These are phyloP conservation scores for Eucalyptus curtisii DNA, from an alignment of 345 rosid species.

Conservation along the genomic window DNA sequence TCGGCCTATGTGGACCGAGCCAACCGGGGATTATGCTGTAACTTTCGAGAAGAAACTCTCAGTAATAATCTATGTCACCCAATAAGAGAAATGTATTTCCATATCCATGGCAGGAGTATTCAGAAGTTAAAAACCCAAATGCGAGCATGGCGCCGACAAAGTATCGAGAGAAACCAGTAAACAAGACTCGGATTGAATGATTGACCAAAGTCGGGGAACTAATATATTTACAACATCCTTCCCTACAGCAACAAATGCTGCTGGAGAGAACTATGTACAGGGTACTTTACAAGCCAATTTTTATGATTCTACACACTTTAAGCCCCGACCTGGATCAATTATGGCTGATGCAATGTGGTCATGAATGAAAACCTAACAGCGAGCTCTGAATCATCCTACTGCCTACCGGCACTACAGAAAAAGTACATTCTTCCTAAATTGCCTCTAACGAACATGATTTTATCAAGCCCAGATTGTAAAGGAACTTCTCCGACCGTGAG, in stretches of 20 bases:
- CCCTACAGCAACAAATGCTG: not conserved
- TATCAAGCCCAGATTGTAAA: slow-evolving; percentile 56
- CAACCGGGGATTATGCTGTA: not conserved
- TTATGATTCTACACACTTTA: not conserved
- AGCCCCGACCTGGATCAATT: not conserved
- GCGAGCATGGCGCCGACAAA: not conserved
- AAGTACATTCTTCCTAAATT: not conserved
- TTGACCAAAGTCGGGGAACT: not conserved
- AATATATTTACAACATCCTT: not conserved
- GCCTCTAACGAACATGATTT: slow-evolving; percentile 34
- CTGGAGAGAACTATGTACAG: slow-evolving; percentile 3
- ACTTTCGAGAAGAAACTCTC: not conserved
- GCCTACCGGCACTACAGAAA: not conserved
- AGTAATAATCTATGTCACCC: not conserved
- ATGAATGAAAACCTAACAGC: not conserved
- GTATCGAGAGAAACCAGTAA: not conserved
- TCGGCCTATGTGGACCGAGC: not conserved
- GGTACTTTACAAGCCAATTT: not conserved
- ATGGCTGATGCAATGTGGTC: not conserved
- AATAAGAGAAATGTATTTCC: not conserved
- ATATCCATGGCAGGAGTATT: not conserved
- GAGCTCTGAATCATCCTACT: not conserved
- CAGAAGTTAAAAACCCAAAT: not conserved
- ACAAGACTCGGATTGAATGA: not conserved
- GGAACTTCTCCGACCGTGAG: slow-evolving; percentile 64